Evolutionary conservation across 306 rosid genomes (phyloP).

Genomic region (Phaseolus lunatus): DNA sequence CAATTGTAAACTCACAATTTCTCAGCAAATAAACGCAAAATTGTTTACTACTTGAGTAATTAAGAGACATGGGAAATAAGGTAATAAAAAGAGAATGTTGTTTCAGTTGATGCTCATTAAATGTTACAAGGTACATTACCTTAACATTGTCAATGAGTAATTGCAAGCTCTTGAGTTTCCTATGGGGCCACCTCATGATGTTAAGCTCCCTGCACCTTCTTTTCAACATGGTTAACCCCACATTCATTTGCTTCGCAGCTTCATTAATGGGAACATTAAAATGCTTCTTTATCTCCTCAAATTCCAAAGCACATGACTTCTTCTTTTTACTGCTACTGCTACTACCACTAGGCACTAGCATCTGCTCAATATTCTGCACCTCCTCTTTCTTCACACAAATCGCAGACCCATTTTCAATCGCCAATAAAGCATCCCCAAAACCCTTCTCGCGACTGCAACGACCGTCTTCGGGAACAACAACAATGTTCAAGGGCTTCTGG

Average conservation of each 20-base stretch:
- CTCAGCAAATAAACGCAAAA: not conserved
- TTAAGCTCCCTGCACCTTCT: slow-evolving; percentile 83
- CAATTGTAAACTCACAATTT: not conserved
- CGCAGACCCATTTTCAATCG: slow-evolving; percentile 29
- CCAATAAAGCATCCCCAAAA: slow-evolving; percentile 8
- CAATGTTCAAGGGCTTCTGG: slow-evolving; percentile 41
- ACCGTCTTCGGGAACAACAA: not conserved
- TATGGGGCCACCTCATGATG: slow-evolving; percentile 85
- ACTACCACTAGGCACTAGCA: not conserved
- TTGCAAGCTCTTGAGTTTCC: slow-evolving; percentile 79
- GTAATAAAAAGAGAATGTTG: not conserved
- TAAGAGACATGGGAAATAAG: not conserved
- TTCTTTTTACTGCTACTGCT: not conserved
- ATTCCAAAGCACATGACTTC: slow-evolving; percentile 10
- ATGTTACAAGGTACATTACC: slow-evolving; percentile 48
- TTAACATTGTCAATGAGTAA: slow-evolving; percentile 65
- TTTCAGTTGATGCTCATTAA: not conserved
- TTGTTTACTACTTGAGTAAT: not conserved
- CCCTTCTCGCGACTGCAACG: not conserved
- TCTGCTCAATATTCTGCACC: not conserved
- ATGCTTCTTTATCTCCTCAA: slow-evolving; percentile 53
- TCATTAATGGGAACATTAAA: slow-evolving; percentile 65
- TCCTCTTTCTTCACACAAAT: slow-evolving; percentile 38
- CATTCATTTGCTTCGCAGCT: slow-evolving; percentile 76
- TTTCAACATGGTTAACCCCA: slow-evolving; percentile 77